A percentile compares a stretch with the other conserved stretches of the same genome.
phyloP scores from a whole-genome alignment of 805 yeast species.

The Ogataea paraovalis region DNA sequence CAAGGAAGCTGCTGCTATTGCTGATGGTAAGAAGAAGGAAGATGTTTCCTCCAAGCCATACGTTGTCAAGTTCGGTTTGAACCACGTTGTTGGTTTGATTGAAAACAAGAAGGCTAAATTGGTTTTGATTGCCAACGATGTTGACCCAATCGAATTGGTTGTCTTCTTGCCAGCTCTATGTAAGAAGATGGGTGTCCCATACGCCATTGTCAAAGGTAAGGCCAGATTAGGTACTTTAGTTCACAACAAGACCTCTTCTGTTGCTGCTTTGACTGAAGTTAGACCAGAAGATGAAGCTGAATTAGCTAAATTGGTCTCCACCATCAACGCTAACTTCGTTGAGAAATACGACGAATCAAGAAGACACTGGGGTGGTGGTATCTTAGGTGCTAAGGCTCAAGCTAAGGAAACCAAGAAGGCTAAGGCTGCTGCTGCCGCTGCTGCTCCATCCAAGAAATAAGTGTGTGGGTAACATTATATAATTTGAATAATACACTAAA shows the following conservation, averaged over 20 bases:
- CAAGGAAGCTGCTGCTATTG: constrained; percentile 96
- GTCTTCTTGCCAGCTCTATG: constrained; percentile 95
- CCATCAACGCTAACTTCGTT: constrained; percentile 85
- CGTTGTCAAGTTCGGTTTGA: constrained; percentile 93
- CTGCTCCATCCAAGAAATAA: constrained; percentile 11
- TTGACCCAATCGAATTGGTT: constrained; percentile 96
- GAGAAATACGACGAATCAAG: constrained; percentile 91
- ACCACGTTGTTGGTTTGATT: constrained; percentile 92
- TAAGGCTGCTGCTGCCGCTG: constrained; percentile 41
- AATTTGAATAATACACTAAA: not conserved
- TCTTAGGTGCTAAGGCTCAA: constrained; percentile 88
- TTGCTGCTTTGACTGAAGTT: constrained; percentile 93
- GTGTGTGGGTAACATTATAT: not conserved
- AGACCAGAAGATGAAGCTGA: constrained; percentile 89
- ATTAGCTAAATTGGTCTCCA: constrained; percentile 83
- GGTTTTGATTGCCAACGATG: constrained; percentile 95
- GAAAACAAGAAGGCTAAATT: constrained; percentile 98
- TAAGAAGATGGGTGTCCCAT: constrained; percentile 97
- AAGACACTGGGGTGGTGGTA: constrained; percentile 99
- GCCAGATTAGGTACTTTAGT: constrained; percentile 95
- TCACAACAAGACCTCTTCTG: constrained; percentile 94
- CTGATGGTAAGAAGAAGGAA: constrained; percentile 94
- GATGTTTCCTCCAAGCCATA: constrained; percentile 95
- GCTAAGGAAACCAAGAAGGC: constrained; percentile 76
- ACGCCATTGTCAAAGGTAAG: constrained; percentile 95